These are phyloP conservation scores for Xylariaceae sp. DNA, from an alignment of 2,329 filamentous ascomycete genomes.

Conservation along the genomic window DNA sequence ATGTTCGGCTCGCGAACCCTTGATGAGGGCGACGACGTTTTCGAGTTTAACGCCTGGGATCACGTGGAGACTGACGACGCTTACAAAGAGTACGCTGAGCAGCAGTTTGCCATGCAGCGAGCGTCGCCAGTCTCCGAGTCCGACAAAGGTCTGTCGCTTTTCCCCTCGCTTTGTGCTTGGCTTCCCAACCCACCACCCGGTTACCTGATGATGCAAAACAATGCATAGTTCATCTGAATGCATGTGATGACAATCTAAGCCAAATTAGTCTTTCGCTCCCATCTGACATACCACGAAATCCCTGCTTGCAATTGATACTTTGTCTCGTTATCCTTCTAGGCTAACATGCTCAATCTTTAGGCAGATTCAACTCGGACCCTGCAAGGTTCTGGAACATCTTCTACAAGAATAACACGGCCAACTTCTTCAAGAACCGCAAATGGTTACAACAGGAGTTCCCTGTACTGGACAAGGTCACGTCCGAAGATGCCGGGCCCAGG, in stretches of 20 bases:
- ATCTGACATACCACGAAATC: conserved; percentile 49
- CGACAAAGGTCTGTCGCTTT: conserved; percentile 64
- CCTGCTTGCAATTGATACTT: conserved; percentile 2
- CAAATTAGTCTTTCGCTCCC: conserved; percentile 65
- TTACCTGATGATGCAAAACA: conserved; percentile 51
- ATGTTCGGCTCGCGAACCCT: conserved; percentile 89
- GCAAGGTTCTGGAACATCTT: conserved; percentile 98
- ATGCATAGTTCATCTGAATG: conserved; percentile 69
- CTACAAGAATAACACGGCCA: conserved; percentile 94
- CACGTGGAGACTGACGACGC: conserved; percentile 89
- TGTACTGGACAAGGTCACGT: conserved; percentile 69
- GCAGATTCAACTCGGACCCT: conserved; percentile 81
- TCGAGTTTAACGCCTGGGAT: conserved; percentile 98
- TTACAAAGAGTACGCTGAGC: conserved; percentile 79
- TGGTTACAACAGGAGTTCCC: conserved; percentile 97
- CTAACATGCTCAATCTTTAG: conserved; percentile 34
- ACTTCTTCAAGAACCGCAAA: conserved; percentile 98
- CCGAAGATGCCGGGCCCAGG: conserved; percentile 61
- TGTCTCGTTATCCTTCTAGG: neutral
- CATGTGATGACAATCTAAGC: conserved; percentile 54
- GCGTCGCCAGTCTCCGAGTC: conserved; percentile 85
- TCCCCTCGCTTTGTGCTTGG: conserved; percentile 4
- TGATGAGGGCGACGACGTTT: conserved; percentile 80
- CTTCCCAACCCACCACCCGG: conserved; percentile 13
- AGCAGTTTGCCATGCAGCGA: conserved; percentile 81